Base-by-base conservation (phyloP, 306 rosid genomes). In the Canavalia ensiformis region DNA sequence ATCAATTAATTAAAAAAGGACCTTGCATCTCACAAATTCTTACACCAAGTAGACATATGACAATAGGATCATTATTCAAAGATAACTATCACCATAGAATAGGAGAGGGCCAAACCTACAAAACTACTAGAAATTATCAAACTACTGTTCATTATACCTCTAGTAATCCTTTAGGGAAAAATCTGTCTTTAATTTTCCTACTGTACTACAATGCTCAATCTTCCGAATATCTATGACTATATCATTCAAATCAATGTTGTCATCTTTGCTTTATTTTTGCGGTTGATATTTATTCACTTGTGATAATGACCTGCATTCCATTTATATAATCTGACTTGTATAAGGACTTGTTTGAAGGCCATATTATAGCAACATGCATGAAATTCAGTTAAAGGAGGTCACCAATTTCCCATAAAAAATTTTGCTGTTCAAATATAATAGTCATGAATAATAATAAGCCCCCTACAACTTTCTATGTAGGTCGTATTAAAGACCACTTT, bases 191-290 rank as follows among this genome's bases (percentile, higher is more conserved):
- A 54, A 74, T 68, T 70, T 35, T 86, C 86, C 86, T 11, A 69
- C 84, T 59, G 60, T n/a, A 39, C 47, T 54, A 60, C 9, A 46
- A 33, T 67, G 83, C 58, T 42, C 87, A 55, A 77, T 63, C 85
- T 82, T 87, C 74, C 89, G 88, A 12, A 78, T 88, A 85, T 88
- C 94, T 42, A 87, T 85, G 52, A 79, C 86, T 45, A 85, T 87
- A 44, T 77, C 88, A 39, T 74, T 82, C 51, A 78, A 76, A 44
- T 69, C 60, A 63, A 60, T 65, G 64, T 80, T 74, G 31, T 79
- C 77, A 63, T 85, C 87, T 51, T 57, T 87, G 34, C 72, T 65
- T n/a, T 66, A 34, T 49, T 81, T 82, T 68, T 29, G 82, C 76
- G 77, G 84, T 46, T 75, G 76, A 44, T 42, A 44, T 75, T 75